A percentile compares a stretch with the other conserved stretches of the same genome.
Evolutionary conservation across 2,329 filamentous ascomycete genomes (phyloP).

Genomic region (Fusarium sp.): DNA sequence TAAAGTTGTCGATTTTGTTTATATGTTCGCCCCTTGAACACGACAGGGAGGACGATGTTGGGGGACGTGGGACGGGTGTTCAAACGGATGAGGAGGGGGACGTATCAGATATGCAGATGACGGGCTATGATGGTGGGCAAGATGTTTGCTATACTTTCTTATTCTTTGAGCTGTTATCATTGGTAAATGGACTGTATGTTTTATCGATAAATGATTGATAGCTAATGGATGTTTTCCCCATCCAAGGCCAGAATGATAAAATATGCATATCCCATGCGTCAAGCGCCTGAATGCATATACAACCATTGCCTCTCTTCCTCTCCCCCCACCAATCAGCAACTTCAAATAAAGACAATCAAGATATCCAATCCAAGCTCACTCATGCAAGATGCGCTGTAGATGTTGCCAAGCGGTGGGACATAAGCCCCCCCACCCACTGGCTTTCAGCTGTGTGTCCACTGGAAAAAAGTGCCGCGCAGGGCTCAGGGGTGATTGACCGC

Average conservation of each 20-base stretch:
- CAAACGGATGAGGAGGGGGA: conserved; percentile 37
- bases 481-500: conserved; percentile 43
- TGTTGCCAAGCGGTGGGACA: conserved; percentile 23
- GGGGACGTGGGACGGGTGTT: conserved; percentile 44
- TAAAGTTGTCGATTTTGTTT: not conserved
- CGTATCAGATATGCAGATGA: conserved; percentile 4
- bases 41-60: conserved; percentile 38
- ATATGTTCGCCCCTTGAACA: conserved; percentile 32
- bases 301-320: not conserved
- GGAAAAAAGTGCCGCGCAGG: conserved; percentile 16
- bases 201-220: not conserved
- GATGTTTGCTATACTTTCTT: not conserved
- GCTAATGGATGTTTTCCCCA: no score
- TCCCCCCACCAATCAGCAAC: conserved; percentile 1
- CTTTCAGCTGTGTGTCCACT: conserved; percentile 21
- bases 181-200: not conserved
- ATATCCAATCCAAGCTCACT: not conserved
- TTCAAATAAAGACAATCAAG: not conserved
- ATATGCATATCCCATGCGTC: not conserved
- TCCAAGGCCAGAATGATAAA: no score
- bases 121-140: not conserved
- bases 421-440: conserved; percentile 24
- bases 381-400: conserved; percentile 40
- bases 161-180: not conserved
- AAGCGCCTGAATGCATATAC: not conserved